Conservation (phyloP, 352 stramenopile genomes). For the Globisporangium heterothallicum region DNA sequence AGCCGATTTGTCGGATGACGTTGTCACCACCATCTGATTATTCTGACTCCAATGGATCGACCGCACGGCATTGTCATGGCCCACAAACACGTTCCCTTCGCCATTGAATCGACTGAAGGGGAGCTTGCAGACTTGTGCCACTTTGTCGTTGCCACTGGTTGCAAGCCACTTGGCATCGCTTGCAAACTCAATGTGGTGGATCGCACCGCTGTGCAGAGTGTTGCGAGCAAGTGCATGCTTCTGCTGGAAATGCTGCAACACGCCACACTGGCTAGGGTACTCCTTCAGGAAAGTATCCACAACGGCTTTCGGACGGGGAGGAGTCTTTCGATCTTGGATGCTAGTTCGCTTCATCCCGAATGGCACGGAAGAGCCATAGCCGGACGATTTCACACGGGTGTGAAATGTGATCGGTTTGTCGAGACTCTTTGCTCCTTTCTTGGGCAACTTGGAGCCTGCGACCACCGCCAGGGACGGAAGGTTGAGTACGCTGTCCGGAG, state of each 20-base stretch:
- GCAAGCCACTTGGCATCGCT: slow-evolving; percentile 69
- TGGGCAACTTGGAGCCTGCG: slow-evolving; percentile 9
- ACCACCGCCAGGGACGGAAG: slow-evolving; percentile 28
- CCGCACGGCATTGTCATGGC: slow-evolving; percentile 61
- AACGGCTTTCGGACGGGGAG: slow-evolving; percentile 2
- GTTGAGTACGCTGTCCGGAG: slow-evolving; percentile 54
- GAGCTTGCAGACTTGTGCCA: slow-evolving; percentile 63
- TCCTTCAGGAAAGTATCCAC: slow-evolving; percentile 50
- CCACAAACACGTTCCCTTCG: slow-evolving; percentile 61
- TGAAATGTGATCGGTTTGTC: slow-evolving; percentile 84
- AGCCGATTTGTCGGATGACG: slow-evolving; percentile 62
- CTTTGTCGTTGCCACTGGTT: slow-evolving; percentile 52
- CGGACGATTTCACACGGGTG: slow-evolving; percentile 72
- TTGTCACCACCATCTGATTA: slow-evolving; percentile 62
- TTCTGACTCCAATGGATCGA: slow-evolving; percentile 73
- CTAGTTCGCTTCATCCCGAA: slow-evolving; percentile 23
- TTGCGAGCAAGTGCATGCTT: slow-evolving; percentile 47
- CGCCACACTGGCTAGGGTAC: slow-evolving; percentile 55
- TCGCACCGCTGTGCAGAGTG: slow-evolving; percentile 59
- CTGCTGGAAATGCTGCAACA: slow-evolving; percentile 54
- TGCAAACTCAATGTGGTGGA: slow-evolving; percentile 76
- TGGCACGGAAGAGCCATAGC: slow-evolving; percentile 44
- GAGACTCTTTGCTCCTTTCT: slow-evolving; percentile 19
- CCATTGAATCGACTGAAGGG: slow-evolving; percentile 65
- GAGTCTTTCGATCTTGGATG: slow-evolving; percentile 22